phyloP scores from a whole-genome alignment of 192 early-diverging fungal genomes.

The Rhizophagus sp. region DNA sequence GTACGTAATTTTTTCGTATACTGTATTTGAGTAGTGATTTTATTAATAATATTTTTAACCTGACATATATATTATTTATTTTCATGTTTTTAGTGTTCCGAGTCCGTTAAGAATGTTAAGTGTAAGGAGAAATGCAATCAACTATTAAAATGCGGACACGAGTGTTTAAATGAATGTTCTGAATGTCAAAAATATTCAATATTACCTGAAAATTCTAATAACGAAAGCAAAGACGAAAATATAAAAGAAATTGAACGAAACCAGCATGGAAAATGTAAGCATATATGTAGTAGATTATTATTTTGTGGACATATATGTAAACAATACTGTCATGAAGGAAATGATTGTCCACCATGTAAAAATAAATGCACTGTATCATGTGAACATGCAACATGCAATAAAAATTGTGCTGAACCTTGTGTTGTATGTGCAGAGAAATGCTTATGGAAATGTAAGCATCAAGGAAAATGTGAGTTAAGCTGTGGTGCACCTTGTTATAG shows the following conservation, averaged over 20 bases:
- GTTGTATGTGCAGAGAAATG: constrained; percentile 48
- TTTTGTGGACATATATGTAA: too few species aligned
- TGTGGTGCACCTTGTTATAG: constrained; percentile 60
- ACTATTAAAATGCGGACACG: constrained; percentile 40
- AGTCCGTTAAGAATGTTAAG: neutral
- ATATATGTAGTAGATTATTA: constrained; percentile 14
- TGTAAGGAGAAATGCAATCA: constrained; percentile 39
- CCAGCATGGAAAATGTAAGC: constrained; percentile 35
- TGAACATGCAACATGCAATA: constrained; percentile 41
- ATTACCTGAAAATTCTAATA: neutral
- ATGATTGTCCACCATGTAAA: constrained; percentile 43
- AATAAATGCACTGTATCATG: constrained; percentile 43
- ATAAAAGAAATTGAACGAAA: neutral
- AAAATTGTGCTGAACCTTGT: constrained; percentile 43
- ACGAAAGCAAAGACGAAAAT: constrained; percentile 13
- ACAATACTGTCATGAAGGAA: neutral
- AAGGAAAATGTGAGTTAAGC: constrained; percentile 45
- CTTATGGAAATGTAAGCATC: constrained; percentile 53
- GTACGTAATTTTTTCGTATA: neutral
- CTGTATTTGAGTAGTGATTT: too few species aligned
- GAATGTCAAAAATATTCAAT: constrained; percentile 34
- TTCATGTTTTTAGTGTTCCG: constrained; percentile 28
- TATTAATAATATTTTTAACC: too few species aligned
- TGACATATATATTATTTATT: neutral
- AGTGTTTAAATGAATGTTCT: constrained; percentile 40